A percentile compares a stretch with the other conserved stretches of the same genome.
Conservation (phyloP, 192 early-diverging fungal genomes). For the Coemansia sp. region DNA sequence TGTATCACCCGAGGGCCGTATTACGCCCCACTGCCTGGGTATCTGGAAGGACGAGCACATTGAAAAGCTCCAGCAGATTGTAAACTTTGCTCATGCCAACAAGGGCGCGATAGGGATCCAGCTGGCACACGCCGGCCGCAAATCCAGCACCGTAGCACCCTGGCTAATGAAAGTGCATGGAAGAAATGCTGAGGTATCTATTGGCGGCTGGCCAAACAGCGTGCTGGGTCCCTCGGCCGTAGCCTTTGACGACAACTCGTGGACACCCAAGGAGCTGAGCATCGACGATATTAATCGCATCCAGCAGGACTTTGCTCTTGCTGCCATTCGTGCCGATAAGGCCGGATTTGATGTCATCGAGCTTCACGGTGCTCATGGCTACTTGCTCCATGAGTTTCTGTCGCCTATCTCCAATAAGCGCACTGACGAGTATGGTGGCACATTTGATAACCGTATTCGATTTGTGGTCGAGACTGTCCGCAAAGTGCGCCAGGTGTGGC, state of each 20-base stretch:
- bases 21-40: constrained; percentile 77
- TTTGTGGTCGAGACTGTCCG: constrained; percentile 73
- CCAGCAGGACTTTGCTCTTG: constrained; percentile 64
- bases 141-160: constrained; percentile 55
- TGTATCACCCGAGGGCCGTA: constrained; percentile 77
- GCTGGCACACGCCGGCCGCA: constrained; percentile 84
- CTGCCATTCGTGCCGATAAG: constrained; percentile 70
- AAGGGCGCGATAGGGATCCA: constrained; percentile 72
- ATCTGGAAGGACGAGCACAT: constrained; percentile 86
- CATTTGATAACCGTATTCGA: constrained; percentile 84
- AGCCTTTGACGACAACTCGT: constrained; percentile 43
- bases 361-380: constrained; percentile 92
- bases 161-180: background rate
- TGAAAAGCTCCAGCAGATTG: constrained; percentile 44
- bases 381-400: constrained; percentile 81
- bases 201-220: constrained; percentile 75
- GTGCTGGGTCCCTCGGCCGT: constrained; percentile 70
- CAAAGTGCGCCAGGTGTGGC: constrained; percentile 74
- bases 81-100: constrained; percentile 66
- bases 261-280: constrained; percentile 60
- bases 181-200: constrained; percentile 16
- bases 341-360: constrained; percentile 93
- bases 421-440: constrained; percentile 92
- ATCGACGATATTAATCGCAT: constrained; percentile 70
- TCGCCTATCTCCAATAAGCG: constrained; percentile 82